Evolutionary conservation across 352 stramenopile genomes (phyloP), one percentile per base, ranked within the genome.

Genomic region (Plasmopara muralis): DNA sequence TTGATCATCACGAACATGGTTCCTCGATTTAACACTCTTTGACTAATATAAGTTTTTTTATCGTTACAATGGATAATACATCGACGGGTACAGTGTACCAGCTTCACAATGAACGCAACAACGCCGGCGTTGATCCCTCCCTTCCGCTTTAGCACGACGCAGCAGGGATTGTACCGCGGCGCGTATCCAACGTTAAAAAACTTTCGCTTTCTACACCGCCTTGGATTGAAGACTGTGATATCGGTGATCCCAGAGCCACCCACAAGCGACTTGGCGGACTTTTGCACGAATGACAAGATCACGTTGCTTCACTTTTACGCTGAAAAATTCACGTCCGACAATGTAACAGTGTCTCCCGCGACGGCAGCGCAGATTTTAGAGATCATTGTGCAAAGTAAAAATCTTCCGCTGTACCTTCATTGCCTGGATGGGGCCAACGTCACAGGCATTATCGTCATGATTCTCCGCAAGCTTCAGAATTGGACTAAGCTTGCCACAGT

Each of bases 271-370:
- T 64, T 94, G 33, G 60, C 64, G 33, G 77, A 74, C 57, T 92
- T 92, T 62, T 94, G 83, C 49, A 39, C 60, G 0, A 59, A 63
- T 41, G 83, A 94, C 52, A 70, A 76, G 49, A 89, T 92, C 62
- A 56, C 74, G 9, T 64, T 85, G 49, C 56, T 85, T 59, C 80
- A 89, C 40, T 92, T 92, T 49, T 82, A 86, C 61, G 80, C 79
- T 39, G 83, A 94, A 50, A 92, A 94, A 63, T 93, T 90, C 70
- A 89, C 83, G 47, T 88, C 74, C 37, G 83, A 93, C 65, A 90
- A 87, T 44, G 83, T 93, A 29, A 93, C 83, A 9, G 83, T 91
- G 33, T 85, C 75, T 16, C 80, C 83, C 0, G 35, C 77, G n/a
- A 86, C 69, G 0, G 78, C 81, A n/a, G 71, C 68, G 43, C 73